phyloP scores from a whole-genome alignment of 163 green algal species.

The Scenedesmus sp. region DNA sequence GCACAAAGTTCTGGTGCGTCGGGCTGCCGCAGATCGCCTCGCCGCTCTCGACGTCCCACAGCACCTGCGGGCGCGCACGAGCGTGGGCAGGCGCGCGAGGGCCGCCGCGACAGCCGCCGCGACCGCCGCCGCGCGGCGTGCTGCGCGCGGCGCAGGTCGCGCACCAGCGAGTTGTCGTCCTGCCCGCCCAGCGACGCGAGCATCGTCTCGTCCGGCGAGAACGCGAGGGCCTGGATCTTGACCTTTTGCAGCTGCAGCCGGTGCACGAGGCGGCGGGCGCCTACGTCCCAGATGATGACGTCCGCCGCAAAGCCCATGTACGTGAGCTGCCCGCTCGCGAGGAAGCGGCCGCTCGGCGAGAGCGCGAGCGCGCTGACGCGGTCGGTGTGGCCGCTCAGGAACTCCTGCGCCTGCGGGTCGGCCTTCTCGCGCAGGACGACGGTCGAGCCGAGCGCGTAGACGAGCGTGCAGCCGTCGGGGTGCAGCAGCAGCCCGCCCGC shows the following conservation, averaged over 20 bases:
- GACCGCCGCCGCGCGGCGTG: too few species aligned
- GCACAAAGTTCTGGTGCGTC: constrained; percentile 70
- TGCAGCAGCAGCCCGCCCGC: constrained; percentile 75
- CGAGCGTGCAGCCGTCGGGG: constrained; percentile 72
- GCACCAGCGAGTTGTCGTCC: constrained; percentile 86
- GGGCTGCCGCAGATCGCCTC: constrained; percentile 82
- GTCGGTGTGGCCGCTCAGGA: constrained; percentile 84
- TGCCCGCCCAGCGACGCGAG: constrained; percentile 85
- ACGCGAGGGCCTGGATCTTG: constrained; percentile 83
- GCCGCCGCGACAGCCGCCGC: too few species aligned
- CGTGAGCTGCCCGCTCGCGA: constrained; percentile 82
- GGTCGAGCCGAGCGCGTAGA: constrained; percentile 85
- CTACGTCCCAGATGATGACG: constrained; percentile 90
- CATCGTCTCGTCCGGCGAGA: constrained; percentile 74
- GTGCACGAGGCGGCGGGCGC: constrained; percentile 68
- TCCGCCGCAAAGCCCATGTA: constrained; percentile 89
- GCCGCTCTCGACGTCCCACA: constrained; percentile 84
- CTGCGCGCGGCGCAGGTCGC: too few species aligned
- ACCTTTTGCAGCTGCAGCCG: constrained; percentile 89
- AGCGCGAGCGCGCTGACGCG: constrained; percentile 82
- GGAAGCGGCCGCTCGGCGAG: constrained; percentile 71
- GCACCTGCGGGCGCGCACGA: constrained; percentile 66
- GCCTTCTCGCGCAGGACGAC: constrained; percentile 76
- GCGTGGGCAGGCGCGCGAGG: too few species aligned
- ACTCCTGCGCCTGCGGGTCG: constrained; percentile 68